phyloP scores from a whole-genome alignment of 805 yeast genomes.

The Yarrowia osloensis region DNA sequence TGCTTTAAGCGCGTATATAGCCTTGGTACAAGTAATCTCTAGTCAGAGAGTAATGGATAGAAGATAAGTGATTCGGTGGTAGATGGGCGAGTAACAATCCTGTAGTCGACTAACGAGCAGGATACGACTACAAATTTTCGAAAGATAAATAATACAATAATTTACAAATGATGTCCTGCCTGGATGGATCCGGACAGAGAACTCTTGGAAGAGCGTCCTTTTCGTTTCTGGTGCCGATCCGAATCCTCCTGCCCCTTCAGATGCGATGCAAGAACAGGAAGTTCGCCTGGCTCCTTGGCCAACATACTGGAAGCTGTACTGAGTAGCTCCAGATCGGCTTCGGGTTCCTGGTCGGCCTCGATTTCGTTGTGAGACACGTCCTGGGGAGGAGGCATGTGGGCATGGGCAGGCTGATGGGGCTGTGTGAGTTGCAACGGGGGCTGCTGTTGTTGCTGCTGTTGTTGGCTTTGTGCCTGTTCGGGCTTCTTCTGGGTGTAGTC shows the following conservation, averaged over 20 bases:
- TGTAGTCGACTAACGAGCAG: too few species aligned
- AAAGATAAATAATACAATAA: conserved; percentile 28
- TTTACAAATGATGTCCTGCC: conserved; percentile 28
- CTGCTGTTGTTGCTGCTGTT: background rate
- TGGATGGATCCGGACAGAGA: conserved; percentile 9
- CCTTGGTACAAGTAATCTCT: background rate
- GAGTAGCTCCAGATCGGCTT: conserved; percentile 12
- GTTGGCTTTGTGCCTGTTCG: background rate
- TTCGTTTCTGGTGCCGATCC: conserved; percentile 14
- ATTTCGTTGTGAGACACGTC: conserved; percentile 7
- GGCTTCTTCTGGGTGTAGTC: background rate
- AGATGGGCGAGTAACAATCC: too few species aligned
- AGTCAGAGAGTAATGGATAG: conserved; percentile 16
- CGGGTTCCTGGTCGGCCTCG: conserved; percentile 13
- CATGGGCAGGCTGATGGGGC: background rate
- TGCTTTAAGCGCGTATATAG: conserved; percentile 26
- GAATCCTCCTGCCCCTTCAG: background rate
- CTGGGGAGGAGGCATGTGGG: conserved; percentile 3
- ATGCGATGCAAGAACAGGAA: background rate
- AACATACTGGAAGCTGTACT: conserved; percentile 22
- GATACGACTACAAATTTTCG: too few species aligned
- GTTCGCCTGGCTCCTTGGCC: conserved; percentile 19
- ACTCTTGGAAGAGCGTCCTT: conserved; percentile 4
- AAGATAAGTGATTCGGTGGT: too few species aligned
- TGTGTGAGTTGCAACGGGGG: background rate